Evolutionary conservation across 2,329 filamentous ascomycete species (phyloP).

Genomic region (Xylariaceae sp.): DNA sequence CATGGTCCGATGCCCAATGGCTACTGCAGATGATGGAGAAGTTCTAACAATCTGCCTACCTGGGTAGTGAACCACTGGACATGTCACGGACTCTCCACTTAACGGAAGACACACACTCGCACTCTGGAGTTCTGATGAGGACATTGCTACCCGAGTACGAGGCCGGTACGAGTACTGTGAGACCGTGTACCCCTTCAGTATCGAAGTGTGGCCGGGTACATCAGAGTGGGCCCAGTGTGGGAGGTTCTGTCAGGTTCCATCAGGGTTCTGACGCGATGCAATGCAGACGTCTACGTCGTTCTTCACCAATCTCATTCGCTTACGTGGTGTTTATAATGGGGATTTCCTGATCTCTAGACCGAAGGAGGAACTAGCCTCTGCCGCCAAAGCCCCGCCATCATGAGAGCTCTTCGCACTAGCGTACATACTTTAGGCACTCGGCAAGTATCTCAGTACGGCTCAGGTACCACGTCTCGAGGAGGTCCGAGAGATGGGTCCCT

Average conservation of each 20-base stretch:
- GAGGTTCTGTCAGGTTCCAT: not conserved
- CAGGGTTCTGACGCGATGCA: constrained; percentile 4
- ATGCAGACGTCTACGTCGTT: not conserved
- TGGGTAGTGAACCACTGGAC: constrained; percentile 3
- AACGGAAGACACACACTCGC: not conserved
- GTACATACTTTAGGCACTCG: not conserved
- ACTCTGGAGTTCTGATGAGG: not conserved
- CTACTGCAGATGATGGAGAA: not conserved
- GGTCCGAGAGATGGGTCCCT: constrained; percentile 10
- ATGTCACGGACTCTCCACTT: not conserved
- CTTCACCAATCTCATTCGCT: constrained; percentile 18
- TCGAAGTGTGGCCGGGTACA: not conserved
- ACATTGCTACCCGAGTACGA: constrained; percentile 14
- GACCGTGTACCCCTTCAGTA: not conserved
- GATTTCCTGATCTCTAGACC: not conserved
- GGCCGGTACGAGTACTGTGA: not conserved
- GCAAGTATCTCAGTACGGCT: not conserved
- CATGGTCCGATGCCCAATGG: not conserved
- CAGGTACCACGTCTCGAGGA: not conserved
- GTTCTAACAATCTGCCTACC: not conserved
- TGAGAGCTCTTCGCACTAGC: not conserved
- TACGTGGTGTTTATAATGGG: constrained; percentile 18
- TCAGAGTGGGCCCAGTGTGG: not conserved
- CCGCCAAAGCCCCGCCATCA: not conserved
- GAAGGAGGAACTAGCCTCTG: not conserved